Base-by-base conservation (phyloP, 768 basidiomycete genomes). In the Solioccasus polychromus region DNA sequence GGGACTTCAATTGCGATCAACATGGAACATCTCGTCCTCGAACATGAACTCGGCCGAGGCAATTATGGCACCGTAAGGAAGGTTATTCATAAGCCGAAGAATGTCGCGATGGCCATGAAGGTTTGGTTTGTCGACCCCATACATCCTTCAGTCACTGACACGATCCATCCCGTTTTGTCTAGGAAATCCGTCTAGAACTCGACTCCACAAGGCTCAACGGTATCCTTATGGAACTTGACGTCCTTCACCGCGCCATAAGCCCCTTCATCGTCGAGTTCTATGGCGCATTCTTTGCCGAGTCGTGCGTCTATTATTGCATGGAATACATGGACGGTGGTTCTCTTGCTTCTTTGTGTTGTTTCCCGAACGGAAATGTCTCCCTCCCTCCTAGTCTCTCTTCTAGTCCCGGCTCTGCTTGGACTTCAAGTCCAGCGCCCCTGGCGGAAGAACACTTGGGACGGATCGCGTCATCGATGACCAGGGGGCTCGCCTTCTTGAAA, bases 301-400 rank as follows among this genome's bases (percentile, higher is more conserved):
- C 91, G n/a, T 99, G 95, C 66, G 96, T 99, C 19, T 97, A 99
- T 70, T 97, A 96, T 66, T 98, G 94, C 69, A 98, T 98, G 94
- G 96, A 99, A 73, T 91, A 85, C 70, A 99, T 99, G 96, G 95
- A 99, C 63, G 94, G 93, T 10, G 93, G 94, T n/a, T 88, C 85
- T 31, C 77, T 99, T 37, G 96, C 97, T 64, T 98, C 22, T 68
- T 75, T 52, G 66, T 73, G 58, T 25, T 69, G 70, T 79, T 83
- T 49, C 79, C 81, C 38, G 29, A 67, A 65, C 18, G 64, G 64
- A 20, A 65, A 65, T 23, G 66, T 65, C 37, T 63, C 60, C 35
- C 63, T 65, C 17, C 64, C 65, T 8, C 65, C 65, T 12, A 67
- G 63, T 35, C 29, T 67, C 6, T 63, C 59, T 1, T 54, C 63